Evolutionary conservation across 140 eudicot genomes (phyloP).

Genomic region (Anethum foeniculum): DNA sequence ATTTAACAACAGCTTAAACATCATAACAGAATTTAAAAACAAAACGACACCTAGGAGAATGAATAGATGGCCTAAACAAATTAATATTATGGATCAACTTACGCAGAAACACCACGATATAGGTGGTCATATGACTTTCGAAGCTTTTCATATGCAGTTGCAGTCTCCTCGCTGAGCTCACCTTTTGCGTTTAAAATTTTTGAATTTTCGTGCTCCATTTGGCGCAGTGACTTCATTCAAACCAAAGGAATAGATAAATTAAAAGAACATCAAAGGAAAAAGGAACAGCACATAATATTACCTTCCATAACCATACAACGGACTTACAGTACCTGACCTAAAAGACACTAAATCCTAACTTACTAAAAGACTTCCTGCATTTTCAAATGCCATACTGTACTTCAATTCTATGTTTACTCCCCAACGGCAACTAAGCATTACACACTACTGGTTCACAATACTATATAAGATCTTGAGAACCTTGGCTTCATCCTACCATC

Average conservation of each 20-base stretch:
- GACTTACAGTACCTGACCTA: background rate
- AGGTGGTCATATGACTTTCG: constrained; percentile 86
- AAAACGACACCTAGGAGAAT: background rate
- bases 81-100: constrained; percentile 27
- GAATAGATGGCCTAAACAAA: background rate
- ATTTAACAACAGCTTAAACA: background rate
- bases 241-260: background rate
- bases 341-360: background rate
- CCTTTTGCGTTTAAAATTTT: constrained; percentile 88
- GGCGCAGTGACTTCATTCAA: constrained; percentile 69
- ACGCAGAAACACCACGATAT: constrained; percentile 91
- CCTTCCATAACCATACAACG: background rate
- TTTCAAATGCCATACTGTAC: background rate
- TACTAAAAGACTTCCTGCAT: background rate
- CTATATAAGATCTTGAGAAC: background rate
- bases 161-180: constrained; percentile 90
- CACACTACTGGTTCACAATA: background rate
- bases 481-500: background rate
- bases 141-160: constrained; percentile 82
- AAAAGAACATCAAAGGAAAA: background rate
- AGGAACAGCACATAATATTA: constrained; percentile 1
- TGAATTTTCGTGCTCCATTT: constrained; percentile 92
- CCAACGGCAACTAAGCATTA: background rate
- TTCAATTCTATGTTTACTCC: background rate
- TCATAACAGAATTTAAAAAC: background rate